Percentiles rank a stretch among this genome's conserved stretches.
Evolutionary conservation across 306 rosid species (phyloP).

Genomic region (Malus orientalis): DNA sequence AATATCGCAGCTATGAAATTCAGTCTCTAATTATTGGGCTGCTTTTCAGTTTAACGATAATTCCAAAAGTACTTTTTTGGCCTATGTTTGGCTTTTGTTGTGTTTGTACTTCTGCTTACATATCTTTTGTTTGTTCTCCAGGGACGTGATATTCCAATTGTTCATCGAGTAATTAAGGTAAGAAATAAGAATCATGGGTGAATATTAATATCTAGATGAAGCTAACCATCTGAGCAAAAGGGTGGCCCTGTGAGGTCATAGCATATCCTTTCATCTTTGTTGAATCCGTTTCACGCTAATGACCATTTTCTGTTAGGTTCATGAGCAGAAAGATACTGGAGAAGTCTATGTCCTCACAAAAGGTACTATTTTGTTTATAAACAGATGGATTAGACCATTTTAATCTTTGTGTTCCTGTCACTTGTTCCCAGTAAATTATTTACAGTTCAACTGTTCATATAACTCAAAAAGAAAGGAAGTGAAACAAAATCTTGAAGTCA

Average conservation of each 20-base stretch:
- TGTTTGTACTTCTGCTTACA: conserved; percentile 10
- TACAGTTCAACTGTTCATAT: neutral
- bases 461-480: neutral
- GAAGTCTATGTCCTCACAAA: conserved; percentile 60
- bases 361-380: conserved; percentile 34
- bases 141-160: conserved; percentile 76
- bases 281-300: neutral
- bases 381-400: neutral
- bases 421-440: neutral
- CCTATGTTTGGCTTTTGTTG: neutral
- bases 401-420: neutral
- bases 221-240: neutral
- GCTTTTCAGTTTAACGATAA: neutral
- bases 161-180: conserved; percentile 74
- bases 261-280: neutral
- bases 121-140: conserved; percentile 19
- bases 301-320: conserved; percentile 44
- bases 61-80: neutral
- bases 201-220: neutral
- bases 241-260: neutral
- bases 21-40: neutral
- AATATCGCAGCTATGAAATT: neutral
- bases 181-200: conserved; percentile 22
- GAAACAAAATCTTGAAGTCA: neutral
- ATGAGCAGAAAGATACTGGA: conserved; percentile 38